Evolutionary conservation across 257 asterid genomes (phyloP).

Genomic region (Parsonsia alboflavescens): DNA sequence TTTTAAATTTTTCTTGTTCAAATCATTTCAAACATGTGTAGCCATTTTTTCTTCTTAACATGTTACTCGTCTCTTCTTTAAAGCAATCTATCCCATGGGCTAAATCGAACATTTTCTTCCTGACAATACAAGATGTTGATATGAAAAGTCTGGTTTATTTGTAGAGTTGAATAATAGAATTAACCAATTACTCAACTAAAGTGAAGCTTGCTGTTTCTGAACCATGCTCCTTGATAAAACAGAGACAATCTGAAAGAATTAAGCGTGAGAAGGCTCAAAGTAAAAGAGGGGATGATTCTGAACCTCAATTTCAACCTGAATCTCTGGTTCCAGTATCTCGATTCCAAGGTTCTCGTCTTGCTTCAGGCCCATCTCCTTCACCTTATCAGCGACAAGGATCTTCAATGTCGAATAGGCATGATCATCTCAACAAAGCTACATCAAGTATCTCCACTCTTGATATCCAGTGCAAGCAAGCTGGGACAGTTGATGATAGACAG

Average conservation of each 20-base stretch:
- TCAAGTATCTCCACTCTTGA: conserved; percentile 44
- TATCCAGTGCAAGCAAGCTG: conserved; percentile 36
- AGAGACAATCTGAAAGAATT: conserved; percentile 90
- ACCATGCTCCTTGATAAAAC: conserved; percentile 7
- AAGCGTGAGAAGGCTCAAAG: conserved; percentile 73
- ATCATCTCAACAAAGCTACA: conserved; percentile 50
- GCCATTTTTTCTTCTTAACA: background rate
- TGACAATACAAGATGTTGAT: background rate
- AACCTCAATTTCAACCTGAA: conserved; percentile 65
- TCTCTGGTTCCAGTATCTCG: conserved; percentile 80
- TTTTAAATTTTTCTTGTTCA: background rate
- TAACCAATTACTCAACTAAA: background rate
- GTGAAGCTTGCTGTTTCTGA: background rate
- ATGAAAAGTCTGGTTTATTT: background rate
- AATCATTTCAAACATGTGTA: background rate
- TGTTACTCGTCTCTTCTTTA: background rate
- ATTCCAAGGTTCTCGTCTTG: conserved; percentile 92
- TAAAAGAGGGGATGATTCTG: conserved; percentile 81
- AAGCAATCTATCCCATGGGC: background rate
- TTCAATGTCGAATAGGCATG: conserved; percentile 23
- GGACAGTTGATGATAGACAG: conserved; percentile 26
- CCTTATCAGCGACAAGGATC: conserved; percentile 55
- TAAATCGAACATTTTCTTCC: background rate
- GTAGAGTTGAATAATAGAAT: background rate
- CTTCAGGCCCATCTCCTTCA: conserved; percentile 82